Evolutionary conservation across 805 yeast genomes (phyloP).

Genomic region (Brettanomyces nanus): DNA sequence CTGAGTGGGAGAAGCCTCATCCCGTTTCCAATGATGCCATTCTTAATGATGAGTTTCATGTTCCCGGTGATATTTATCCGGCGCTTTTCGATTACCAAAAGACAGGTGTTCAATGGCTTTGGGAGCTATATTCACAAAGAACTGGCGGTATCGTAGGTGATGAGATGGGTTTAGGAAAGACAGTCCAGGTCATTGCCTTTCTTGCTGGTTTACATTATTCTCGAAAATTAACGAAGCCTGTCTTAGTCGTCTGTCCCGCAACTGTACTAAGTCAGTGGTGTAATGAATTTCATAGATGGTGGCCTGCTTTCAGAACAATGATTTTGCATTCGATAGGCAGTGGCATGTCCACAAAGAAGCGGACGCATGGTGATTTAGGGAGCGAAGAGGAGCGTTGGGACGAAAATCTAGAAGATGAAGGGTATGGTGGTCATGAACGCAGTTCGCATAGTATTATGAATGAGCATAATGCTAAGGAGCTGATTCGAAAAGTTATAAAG

Average conservation of each 20-base stretch:
- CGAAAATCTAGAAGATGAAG: constrained; percentile 37
- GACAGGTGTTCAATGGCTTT: constrained; percentile 96
- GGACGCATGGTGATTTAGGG: constrained; percentile 8
- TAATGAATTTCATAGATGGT: constrained; percentile 93
- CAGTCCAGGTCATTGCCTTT: constrained; percentile 87
- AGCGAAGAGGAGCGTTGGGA: constrained; percentile 41
- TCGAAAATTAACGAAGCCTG: constrained; percentile 65
- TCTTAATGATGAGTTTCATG: constrained; percentile 55
- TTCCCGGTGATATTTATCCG: constrained; percentile 90
- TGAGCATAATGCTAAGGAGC: constrained; percentile 26
- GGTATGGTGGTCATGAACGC: constrained; percentile 24
- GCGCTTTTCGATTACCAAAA: constrained; percentile 87
- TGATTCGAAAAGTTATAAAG: constrained; percentile 49
- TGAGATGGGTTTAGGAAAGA: constrained; percentile 97
- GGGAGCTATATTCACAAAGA: constrained; percentile 83
- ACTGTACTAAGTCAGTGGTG: constrained; percentile 97
- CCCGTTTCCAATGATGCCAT: constrained; percentile 71
- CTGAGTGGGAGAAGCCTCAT: constrained; percentile 72
- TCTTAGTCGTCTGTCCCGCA: constrained; percentile 88
- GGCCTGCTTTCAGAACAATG: constrained; percentile 88
- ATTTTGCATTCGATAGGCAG: constrained; percentile 89
- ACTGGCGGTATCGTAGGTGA: constrained; percentile 96
- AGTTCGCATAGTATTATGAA: constrained; percentile 20
- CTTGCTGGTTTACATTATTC: constrained; percentile 87
- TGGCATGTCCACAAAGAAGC: constrained; percentile 48